Evolutionary conservation across 306 rosid species (phyloP).

Genomic region (Rosa chinensis): DNA sequence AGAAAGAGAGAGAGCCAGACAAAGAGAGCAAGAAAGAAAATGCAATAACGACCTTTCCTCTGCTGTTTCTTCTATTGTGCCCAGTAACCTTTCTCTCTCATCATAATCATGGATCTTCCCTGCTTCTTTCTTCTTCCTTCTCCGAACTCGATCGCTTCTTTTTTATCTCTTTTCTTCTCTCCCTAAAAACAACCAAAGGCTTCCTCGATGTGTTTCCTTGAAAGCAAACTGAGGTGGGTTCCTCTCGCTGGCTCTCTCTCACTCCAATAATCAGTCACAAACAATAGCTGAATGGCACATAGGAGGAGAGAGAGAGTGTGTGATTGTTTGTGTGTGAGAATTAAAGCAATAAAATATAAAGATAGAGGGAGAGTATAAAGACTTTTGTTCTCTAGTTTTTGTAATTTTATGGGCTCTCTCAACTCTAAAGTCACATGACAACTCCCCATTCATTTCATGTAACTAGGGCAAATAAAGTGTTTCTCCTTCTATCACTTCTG

Average conservation of each 20-base stretch:
- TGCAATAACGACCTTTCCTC: constrained; percentile 63
- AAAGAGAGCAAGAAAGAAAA: neutral
- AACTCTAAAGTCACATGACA: constrained; percentile 18
- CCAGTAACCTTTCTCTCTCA: constrained; percentile 29
- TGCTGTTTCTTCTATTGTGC: constrained; percentile 20
- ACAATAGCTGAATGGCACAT: neutral
- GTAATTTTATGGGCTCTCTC: constrained; percentile 33
- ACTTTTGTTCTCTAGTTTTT: constrained; percentile 59
- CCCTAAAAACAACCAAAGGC: constrained; percentile 7
- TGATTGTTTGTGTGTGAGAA: too few relatives aligned
- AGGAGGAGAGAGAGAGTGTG: constrained; percentile 3
- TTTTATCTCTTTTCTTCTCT: constrained; percentile 1
- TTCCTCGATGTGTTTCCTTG: constrained; percentile 36
- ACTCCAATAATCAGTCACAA: constrained; percentile 59
- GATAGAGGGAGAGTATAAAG: constrained; percentile 38
- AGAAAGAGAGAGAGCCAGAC: constrained; percentile 14
- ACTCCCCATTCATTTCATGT: neutral
- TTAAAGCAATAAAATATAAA: neutral
- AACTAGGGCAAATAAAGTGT: neutral
- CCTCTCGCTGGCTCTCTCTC: constrained; percentile 39
- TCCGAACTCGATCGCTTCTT: too few relatives aligned
- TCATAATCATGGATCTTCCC: constrained; percentile 28
- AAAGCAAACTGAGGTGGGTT: constrained; percentile 52
- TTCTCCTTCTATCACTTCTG: neutral
- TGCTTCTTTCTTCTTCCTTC: neutral